A percentile compares a stretch with the other conserved stretches of the same genome.
Conservation (phyloP, 495 filamentous ascomycete genomes). For the Tirmania nivea region DNA sequence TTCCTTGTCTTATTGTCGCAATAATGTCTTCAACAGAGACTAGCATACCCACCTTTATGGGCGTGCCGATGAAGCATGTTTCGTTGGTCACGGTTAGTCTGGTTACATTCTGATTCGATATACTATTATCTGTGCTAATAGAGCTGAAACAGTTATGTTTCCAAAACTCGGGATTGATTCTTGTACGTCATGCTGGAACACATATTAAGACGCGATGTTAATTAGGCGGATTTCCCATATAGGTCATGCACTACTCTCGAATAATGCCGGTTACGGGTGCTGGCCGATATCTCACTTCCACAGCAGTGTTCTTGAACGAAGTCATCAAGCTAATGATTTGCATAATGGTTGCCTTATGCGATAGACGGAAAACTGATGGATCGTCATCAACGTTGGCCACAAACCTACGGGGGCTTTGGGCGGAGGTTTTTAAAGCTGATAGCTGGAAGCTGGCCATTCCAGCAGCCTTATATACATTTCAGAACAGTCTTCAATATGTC, state of each 20-base stretch:
- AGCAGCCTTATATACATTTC: constrained; percentile 66
- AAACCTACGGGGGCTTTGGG: constrained; percentile 57
- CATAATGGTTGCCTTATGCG: constrained; percentile 67
- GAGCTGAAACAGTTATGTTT: constrained; percentile 39
- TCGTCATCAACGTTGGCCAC: constrained; percentile 53
- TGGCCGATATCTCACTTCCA: constrained; percentile 78
- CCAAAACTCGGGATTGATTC: constrained; percentile 58
- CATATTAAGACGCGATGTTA: not conserved
- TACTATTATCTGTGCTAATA: constrained; percentile 1
- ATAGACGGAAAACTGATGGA: constrained; percentile 24
- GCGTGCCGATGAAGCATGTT: constrained; percentile 51
- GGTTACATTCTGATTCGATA: not conserved
- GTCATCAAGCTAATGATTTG: constrained; percentile 74
- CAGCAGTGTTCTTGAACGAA: constrained; percentile 85
- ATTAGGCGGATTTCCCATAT: constrained; percentile 6
- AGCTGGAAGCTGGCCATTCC: constrained; percentile 92
- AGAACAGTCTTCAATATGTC: constrained; percentile 81
- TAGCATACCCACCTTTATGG: constrained; percentile 25
- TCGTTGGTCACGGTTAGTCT: constrained; percentile 53
- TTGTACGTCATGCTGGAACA: constrained; percentile 27
- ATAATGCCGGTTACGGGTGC: constrained; percentile 66
- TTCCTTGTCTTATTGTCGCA: no score
- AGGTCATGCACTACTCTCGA: constrained; percentile 84
- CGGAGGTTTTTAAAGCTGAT: constrained; percentile 69
- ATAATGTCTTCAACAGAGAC: no score